These are phyloP conservation scores for Pholiota molesta DNA, from an alignment of 768 basidiomycete genomes.

Conservation along the genomic window DNA sequence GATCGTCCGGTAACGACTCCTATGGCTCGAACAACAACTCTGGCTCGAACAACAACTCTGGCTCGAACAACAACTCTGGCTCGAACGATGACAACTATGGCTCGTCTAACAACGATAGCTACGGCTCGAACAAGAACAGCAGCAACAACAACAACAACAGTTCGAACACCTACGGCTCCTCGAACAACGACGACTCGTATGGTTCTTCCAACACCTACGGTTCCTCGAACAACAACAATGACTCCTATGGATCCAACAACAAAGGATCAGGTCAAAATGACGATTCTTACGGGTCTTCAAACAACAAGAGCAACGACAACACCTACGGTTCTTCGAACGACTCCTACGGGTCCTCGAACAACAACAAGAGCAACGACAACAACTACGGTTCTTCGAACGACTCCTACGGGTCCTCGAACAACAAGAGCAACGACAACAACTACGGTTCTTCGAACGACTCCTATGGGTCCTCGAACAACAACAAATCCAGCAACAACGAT, in stretches of 20 bases:
- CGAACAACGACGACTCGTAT: background rate
- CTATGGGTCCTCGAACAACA: too few species aligned
- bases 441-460: too few species aligned
- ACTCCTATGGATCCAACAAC: constrained; percentile 21
- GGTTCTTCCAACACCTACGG: constrained; percentile 3
- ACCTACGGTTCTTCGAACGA: constrained; percentile 17
- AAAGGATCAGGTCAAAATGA: background rate
- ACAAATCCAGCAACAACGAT: too few species aligned
- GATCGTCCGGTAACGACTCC: constrained; percentile 14
- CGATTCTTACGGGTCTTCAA: constrained; percentile 10
- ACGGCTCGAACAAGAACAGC: too few species aligned
- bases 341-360: constrained; percentile 14
- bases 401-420: constrained; percentile 20
- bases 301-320: constrained; percentile 13
- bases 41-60: background rate
- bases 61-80: background rate
- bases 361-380: constrained; percentile 10
- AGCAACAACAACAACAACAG: too few species aligned
- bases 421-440: too few species aligned
- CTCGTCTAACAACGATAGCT: too few species aligned
- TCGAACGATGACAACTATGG: too few species aligned
- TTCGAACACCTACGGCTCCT: too few species aligned
- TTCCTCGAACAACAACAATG: constrained; percentile 12
- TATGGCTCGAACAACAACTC: constrained; percentile 9
- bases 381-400: constrained; percentile 21